These are phyloP conservation scores for Pyrrhoderma lamaoense DNA, from an alignment of 1,284 basidiomycete genomes.

Conservation along the genomic window DNA sequence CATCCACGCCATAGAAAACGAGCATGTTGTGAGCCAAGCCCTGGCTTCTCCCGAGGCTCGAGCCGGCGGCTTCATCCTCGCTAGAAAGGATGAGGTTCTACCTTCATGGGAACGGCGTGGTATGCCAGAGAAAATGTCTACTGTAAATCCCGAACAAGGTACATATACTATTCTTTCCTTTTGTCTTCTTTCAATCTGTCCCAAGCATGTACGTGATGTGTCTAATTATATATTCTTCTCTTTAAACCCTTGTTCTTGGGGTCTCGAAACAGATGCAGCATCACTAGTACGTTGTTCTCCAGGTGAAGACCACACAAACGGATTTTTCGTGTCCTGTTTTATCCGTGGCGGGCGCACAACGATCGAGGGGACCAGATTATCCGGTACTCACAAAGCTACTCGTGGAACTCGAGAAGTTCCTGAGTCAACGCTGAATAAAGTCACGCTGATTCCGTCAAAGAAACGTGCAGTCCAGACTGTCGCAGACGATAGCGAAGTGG, in stretches of 20 bases:
- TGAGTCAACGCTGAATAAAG: too few relatives aligned
- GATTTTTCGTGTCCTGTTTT: conserved; percentile 92
- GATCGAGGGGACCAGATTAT: too few relatives aligned
- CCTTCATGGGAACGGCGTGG: conserved; percentile 79
- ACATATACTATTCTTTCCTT: conserved; percentile 16
- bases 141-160: conserved; percentile 31
- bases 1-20: conserved; percentile 87
- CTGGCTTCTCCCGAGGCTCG: conserved; percentile 64
- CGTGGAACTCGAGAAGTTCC: too few relatives aligned
- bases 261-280: conserved; percentile 41
- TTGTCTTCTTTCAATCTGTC: neutral
- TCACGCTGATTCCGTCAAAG: too few relatives aligned
- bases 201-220: neutral
- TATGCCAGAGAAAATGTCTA: conserved; percentile 49
- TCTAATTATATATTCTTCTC: neutral
- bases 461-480: too few relatives aligned
- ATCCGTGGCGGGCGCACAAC: conserved; percentile 26
- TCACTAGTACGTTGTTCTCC: conserved; percentile 80
- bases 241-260: neutral
- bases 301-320: conserved; percentile 83
- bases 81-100: conserved; percentile 56
- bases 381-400: too few relatives aligned
- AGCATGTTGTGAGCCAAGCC: conserved; percentile 70
- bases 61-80: conserved; percentile 56
- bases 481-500: neutral